These are phyloP conservation scores for Heliamphora exappendiculata DNA, from an alignment of 148 eudicot genomes.

Conservation along the genomic window DNA sequence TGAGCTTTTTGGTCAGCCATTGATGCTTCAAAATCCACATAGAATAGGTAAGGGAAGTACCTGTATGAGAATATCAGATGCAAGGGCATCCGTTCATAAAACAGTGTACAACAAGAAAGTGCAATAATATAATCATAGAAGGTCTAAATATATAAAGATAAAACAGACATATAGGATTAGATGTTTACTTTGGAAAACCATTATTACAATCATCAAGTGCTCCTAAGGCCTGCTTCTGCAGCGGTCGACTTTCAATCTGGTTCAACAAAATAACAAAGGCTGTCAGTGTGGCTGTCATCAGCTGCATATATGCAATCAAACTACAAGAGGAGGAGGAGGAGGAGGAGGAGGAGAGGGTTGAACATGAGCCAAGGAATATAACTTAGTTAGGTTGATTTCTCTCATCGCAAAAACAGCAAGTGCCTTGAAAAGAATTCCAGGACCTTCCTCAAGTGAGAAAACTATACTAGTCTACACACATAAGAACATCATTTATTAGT, in stretches of 20 bases:
- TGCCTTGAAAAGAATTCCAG: constrained; percentile 83
- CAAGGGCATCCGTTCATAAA: neutral
- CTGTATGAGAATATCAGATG: constrained; percentile 19
- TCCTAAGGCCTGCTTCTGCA: constrained; percentile 41
- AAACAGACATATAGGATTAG: neutral
- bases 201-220: constrained; percentile 31
- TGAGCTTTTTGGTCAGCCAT: constrained; percentile 46
- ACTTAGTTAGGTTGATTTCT: constrained; percentile 77
- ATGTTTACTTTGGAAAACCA: constrained; percentile 50
- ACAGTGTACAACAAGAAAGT: neutral
- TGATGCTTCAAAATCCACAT: constrained; percentile 65
- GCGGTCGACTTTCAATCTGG: constrained; percentile 92
- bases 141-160: neutral
- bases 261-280: neutral
- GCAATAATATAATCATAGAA: neutral
- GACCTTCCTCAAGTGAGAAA: constrained; percentile 78
- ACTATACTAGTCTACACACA: constrained; percentile 72
- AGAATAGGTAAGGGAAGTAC: constrained; percentile 51
- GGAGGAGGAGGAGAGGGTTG: constrained; percentile 1
- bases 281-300: neutral
- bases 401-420: constrained; percentile 77
- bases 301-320: neutral
- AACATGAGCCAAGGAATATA: constrained; percentile 14
- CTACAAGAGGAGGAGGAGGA: constrained; percentile 2
- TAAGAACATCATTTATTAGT: constrained; percentile 1